Evolutionary conservation across 2,329 filamentous ascomycete species (phyloP), one percentile per base, ranked within the genome.

Genomic region (Arthrobotrys musiformis): DNA sequence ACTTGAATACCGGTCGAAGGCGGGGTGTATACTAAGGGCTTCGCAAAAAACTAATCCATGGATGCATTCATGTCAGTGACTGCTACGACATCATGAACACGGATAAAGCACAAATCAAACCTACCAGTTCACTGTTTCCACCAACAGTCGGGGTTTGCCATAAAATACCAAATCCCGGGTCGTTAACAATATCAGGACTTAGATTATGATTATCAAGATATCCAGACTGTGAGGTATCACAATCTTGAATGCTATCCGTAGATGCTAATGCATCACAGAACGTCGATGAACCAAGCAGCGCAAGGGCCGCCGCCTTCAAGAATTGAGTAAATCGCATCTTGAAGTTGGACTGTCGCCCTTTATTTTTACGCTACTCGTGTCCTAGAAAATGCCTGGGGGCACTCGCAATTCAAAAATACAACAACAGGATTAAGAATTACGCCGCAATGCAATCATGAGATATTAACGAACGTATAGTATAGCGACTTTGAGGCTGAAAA

Each of bases 11-110:
- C 82, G 7, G 80, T 79, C 37, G 80, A 82, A 2, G 80, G 73
- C 6, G 85, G 85, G 0, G 85, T 86, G 70, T 85, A 85, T 0
- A 85, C 82, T 7, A 86, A 79, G 4, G 86, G 86, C 78, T 87
- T 85, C 40, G 86, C 72, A 83, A 86, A 84, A 83, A 87, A 86
- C 77, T 79, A 79, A 79, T 37, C 24, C 37, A 26, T 3, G 1
- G 48, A 19, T n/a, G n/a, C n/a, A n/a, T 33, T 13, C n/a, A 22
- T 33, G 28, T 64, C 9, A 56, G 30, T 17, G 13, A 13, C 2
- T 15, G 13, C 28, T 15, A 19, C 15, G n/a, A 56, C 13, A 37
- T 19, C 11, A 60, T 52, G 24, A 15, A 11, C 33, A 42, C 15
- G 6, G 30, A 2, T 17, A 4, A n/a, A n/a, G n/a, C n/a, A 30